A percentile compares a stretch with the other conserved stretches of the same genome.
Conservation (phyloP, 768 basidiomycete genomes). For the Boletus sp. region DNA sequence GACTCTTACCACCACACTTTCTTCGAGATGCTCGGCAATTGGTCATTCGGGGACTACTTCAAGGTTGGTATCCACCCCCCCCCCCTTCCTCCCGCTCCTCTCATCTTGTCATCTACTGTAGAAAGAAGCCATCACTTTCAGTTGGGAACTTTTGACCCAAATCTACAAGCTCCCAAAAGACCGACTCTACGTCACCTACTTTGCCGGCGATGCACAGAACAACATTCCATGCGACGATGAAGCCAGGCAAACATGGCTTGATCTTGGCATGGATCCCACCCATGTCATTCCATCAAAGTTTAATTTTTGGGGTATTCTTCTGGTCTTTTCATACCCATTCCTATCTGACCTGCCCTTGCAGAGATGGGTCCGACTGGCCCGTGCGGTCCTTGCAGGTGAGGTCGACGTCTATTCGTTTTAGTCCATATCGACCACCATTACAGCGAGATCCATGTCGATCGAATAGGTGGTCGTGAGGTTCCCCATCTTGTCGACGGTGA, state of each 20-base stretch:
- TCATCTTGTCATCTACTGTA: slow-evolving; percentile 30
- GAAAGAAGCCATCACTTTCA: slow-evolving; percentile 91
- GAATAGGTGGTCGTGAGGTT: slow-evolving; percentile 96
- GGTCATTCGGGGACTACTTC: slow-evolving; percentile 99
- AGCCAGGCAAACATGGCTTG: slow-evolving; percentile 82
- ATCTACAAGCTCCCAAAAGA: slow-evolving; percentile 88
- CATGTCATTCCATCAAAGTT: slow-evolving; percentile 95
- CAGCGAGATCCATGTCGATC: slow-evolving; percentile 95
- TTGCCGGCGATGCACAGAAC: slow-evolving; percentile 86
- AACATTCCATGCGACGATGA: slow-evolving; percentile 87
- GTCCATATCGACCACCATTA: slow-evolving; percentile 1
- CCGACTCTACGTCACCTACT: slow-evolving; percentile 95
- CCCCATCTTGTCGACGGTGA: slow-evolving; percentile 91
- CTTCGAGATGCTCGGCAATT: slow-evolving; percentile 99
- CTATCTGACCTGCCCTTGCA: slow-evolving; percentile 31
- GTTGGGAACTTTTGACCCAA: slow-evolving; percentile 91
- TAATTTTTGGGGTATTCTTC: slow-evolving; percentile 91
- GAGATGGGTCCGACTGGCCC: slow-evolving; percentile 99
- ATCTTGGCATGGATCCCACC: slow-evolving; percentile 83
- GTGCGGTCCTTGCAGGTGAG: slow-evolving; percentile 91
- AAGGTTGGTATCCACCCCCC: slow-evolving; percentile 54
- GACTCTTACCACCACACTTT: slow-evolving; percentile 98
- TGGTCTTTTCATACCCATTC: background rate
- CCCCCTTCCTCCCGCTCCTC: background rate
- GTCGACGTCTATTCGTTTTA: background rate